These are phyloP conservation scores for Fomitopsis palustris DNA, from an alignment of 1,284 basidiomycete genomes.

Conservation along the genomic window DNA sequence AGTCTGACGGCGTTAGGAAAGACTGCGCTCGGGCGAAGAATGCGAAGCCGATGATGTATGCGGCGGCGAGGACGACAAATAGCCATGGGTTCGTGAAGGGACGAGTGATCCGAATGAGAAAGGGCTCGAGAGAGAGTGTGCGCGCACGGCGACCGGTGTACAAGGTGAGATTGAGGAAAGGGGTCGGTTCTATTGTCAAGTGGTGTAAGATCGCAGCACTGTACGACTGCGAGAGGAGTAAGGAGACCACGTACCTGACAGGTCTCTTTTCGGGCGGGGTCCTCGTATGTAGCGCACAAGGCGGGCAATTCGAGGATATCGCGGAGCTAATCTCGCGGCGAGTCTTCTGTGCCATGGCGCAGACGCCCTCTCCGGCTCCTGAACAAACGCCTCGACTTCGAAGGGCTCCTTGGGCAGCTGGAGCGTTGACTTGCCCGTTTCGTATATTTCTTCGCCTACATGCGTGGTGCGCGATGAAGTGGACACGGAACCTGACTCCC, in stretches of 20 bases:
- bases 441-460: constrained; percentile 8
- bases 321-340: constrained; percentile 14
- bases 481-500: constrained; percentile 25
- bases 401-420: constrained; percentile 17
- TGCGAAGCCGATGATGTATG: constrained; percentile 69
- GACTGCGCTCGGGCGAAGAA: constrained; percentile 74
- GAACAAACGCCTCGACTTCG: constrained; percentile 13
- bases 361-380: constrained; percentile 2
- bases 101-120: constrained; percentile 45
- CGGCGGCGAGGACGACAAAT: constrained; percentile 50
- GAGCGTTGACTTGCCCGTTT: constrained; percentile 4
- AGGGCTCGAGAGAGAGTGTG: constrained; percentile 50
- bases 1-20: constrained; percentile 59
- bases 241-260: constrained; percentile 52
- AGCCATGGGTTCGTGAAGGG: constrained; percentile 50
- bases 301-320: constrained; percentile 22
- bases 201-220: constrained; percentile 7
- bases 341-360: constrained; percentile 15
- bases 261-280: constrained; percentile 54
- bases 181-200: constrained; percentile 42
- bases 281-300: constrained; percentile 47
- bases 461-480: constrained; percentile 22
- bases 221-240: not conserved
- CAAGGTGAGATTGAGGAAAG: constrained; percentile 50
- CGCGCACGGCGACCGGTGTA: constrained; percentile 35